Base-by-base conservation (phyloP, 179 eudicot genomes). In the Vitellaria paradoxa region DNA sequence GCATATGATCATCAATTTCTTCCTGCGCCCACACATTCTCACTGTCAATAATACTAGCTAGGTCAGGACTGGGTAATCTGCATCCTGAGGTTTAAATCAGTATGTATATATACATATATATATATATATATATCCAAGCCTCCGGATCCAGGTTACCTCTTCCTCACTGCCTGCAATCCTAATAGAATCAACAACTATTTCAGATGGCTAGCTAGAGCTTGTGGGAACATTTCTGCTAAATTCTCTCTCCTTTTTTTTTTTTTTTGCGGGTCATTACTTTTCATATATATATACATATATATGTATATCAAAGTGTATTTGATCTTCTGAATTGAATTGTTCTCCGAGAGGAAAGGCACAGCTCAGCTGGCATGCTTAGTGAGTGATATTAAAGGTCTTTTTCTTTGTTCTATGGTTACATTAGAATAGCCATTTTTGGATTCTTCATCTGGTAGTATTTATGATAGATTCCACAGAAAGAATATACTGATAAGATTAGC, bases 41-140 rank as follows among this genome's bases (percentile, higher is more conserved):
- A 26, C 4, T 3, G 17, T 63, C 17, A 12, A 24, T 42, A 3
- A 74, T 68, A 63, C 63, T 42, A 9, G 21, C 63, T n/a, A 75
- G 60, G 72, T 75, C 37, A 75, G 78, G 84, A 81, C 52, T 40
- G 40, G 82, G 82, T 81, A 84, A 84, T 84, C 86, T 84, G 86
- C 84, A 84, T 84, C 86, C 84, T 84, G 86, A 84, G 86, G 86
- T 84, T 78, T 84, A 70, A 78, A 78, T 68, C 57, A 61, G 17
- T 30, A 21, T 61, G 20, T n/a, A n/a, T n/a, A n/a, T n/a, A n/a
- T n/a, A n/a, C n/a, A n/a, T 76, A 21, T 4, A 37, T 8, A 18
- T 42, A 42, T 42, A 42, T 5, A 42, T 42, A 42, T 55, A 66
- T 6, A 56, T 81, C 80, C 78, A 84, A 80, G 17, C 78, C 86